Evolutionary conservation across 176 grass and related monocot species (phyloP).

Genomic region (Pontederia paniculata): DNA sequence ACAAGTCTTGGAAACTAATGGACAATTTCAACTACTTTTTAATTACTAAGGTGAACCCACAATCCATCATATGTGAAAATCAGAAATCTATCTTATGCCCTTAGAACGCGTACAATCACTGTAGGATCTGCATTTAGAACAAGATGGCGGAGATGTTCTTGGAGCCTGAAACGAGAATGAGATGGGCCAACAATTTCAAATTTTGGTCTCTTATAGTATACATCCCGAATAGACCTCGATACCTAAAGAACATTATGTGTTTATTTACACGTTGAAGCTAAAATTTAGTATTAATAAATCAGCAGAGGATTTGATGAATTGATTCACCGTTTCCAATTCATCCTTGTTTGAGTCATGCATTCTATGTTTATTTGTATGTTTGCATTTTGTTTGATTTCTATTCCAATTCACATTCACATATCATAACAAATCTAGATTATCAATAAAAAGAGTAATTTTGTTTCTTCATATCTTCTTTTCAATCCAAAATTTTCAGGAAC

Average conservation of each 20-base stretch:
- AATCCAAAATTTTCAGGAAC: too few relatives aligned
- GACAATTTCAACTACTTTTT: slow-evolving; percentile 74
- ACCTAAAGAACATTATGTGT: slow-evolving; percentile 30
- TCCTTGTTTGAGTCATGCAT: too few relatives aligned
- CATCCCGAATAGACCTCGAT: slow-evolving; percentile 92
- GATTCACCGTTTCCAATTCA: too few relatives aligned
- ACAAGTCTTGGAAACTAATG: slow-evolving; percentile 38
- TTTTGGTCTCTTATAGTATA: slow-evolving; percentile 78
- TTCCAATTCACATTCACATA: too few relatives aligned
- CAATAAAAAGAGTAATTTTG: too few relatives aligned
- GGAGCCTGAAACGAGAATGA: slow-evolving; percentile 54
- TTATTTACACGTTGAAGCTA: too few relatives aligned
- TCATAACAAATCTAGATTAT: too few relatives aligned
- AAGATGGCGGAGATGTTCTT: slow-evolving; percentile 57
- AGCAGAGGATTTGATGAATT: too few relatives aligned
- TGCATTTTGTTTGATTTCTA: too few relatives aligned
- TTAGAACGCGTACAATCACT: slow-evolving; percentile 37
- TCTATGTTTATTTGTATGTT: too few relatives aligned
- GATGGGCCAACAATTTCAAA: slow-evolving; percentile 52
- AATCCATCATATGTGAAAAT: slow-evolving; percentile 92
- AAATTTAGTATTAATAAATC: too few relatives aligned
- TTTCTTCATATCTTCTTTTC: too few relatives aligned
- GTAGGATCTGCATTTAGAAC: slow-evolving; percentile 76
- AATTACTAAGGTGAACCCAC: slow-evolving; percentile 85
- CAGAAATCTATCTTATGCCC: slow-evolving; percentile 65